A percentile compares a stretch with the other conserved stretches of the same genome.
These are phyloP conservation scores for Backusella luteola DNA, from an alignment of 192 early-diverging fungal species.

Conservation along the genomic window DNA sequence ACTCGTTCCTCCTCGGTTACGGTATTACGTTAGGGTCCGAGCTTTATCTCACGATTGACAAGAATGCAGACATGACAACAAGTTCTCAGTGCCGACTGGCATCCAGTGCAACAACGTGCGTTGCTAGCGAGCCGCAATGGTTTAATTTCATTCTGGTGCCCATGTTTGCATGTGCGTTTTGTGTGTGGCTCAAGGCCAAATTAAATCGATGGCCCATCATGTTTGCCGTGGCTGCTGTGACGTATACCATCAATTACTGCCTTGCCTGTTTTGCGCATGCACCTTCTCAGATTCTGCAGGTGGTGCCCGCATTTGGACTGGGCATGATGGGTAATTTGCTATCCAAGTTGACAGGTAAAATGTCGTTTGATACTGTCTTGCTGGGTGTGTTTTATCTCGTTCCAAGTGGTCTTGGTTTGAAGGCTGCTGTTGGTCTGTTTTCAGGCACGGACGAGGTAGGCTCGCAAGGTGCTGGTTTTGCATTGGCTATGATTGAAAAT, in stretches of 20 bases:
- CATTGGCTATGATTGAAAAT: conserved; percentile 44
- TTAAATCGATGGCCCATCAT: conserved; percentile 72
- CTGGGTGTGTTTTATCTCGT: conserved; percentile 59
- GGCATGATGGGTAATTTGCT: conserved; percentile 77
- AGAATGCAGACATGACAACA: background rate
- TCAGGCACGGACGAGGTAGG: background rate
- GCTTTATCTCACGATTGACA: conserved; percentile 15
- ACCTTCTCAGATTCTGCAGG: conserved; percentile 57
- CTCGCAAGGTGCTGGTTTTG: conserved; percentile 43
- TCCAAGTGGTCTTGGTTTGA: conserved; percentile 28
- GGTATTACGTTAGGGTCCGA: conserved; percentile 57
- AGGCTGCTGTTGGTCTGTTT: conserved; percentile 28
- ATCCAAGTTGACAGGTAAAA: conserved; percentile 64
- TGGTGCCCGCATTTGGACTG: conserved; percentile 73
- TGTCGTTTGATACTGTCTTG: conserved; percentile 81
- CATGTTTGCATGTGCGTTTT: conserved; percentile 45
- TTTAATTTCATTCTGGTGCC: conserved; percentile 50
- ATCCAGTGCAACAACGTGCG: background rate
- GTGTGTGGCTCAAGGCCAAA: conserved; percentile 43
- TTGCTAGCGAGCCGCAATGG: conserved; percentile 16
- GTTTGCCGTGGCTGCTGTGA: conserved; percentile 61
- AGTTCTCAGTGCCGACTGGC: background rate
- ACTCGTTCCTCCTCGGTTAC: conserved; percentile 74
- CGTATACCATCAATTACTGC: conserved; percentile 63
- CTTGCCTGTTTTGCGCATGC: conserved; percentile 47